Evolutionary conservation across 1,139 yeast genomes (phyloP).

Genomic region (Protomyces inundatus): DNA sequence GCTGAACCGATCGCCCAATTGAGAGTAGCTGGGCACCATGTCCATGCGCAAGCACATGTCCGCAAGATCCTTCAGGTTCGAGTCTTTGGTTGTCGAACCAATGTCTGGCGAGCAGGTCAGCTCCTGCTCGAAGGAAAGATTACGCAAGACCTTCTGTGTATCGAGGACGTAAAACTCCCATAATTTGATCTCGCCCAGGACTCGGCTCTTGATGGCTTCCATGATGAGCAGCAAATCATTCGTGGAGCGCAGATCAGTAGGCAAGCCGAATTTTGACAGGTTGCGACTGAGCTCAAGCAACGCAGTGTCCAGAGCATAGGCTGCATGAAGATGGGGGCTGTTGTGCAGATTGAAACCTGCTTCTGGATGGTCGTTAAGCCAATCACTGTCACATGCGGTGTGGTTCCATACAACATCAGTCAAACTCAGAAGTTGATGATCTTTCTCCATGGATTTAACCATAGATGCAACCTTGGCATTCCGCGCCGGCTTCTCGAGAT

Average conservation of each 20-base stretch:
- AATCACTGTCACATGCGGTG: slow-evolving; percentile 80
- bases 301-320: slow-evolving; percentile 72
- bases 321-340: slow-evolving; percentile 81
- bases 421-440: slow-evolving; percentile 63
- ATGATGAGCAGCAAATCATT: slow-evolving; percentile 57
- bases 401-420: slow-evolving; percentile 94
- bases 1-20: slow-evolving; percentile 49
- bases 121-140: not conserved
- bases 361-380: slow-evolving; percentile 84
- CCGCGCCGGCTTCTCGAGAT: not conserved
- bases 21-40: slow-evolving; percentile 31
- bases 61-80: slow-evolving; percentile 18
- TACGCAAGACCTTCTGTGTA: slow-evolving; percentile 39
- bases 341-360: slow-evolving; percentile 80
- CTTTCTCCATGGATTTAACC: slow-evolving; percentile 48
- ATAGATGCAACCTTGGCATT: slow-evolving; percentile 47
- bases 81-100: not conserved
- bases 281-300: slow-evolving; percentile 59
- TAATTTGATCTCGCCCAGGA: slow-evolving; percentile 57
- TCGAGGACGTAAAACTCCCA: slow-evolving; percentile 88
- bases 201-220: slow-evolving; percentile 63
- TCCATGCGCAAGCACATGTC: slow-evolving; percentile 16
- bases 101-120: not conserved
- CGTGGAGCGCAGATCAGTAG: slow-evolving; percentile 48
- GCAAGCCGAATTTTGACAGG: slow-evolving; percentile 54